Evolutionary conservation across 768 basidiomycete genomes (phyloP), one percentile per base, ranked within the genome.

Genomic region (Lanmaoa pseudosensibilis): DNA sequence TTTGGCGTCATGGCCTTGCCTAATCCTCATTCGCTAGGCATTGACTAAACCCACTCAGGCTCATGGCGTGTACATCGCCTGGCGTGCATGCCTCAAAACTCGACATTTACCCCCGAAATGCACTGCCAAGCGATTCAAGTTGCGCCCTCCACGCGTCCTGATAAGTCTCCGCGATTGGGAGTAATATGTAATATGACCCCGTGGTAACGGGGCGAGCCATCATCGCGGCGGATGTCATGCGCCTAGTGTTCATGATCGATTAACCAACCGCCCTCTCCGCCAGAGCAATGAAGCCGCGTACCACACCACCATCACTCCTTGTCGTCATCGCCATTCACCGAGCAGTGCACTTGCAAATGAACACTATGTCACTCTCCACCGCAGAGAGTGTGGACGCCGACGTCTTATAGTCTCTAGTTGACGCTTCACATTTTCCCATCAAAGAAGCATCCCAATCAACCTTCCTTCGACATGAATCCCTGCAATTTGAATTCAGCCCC

Each of bases 151-250:
- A 66, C 64, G 63, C 60, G 54, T 34, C 36, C 37, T 49, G 52
- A 56, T 51, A 65, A 41, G 2, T 57, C 60, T 65, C 58, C 67
- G 66, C 67, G 57, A 63, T 47, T 33, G 44, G 57, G 57, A 18
- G 37, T 56, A 63, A 69, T 67, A 67, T 67, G 66, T 67, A 67
- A 67, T 67, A 67, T 46, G 50, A 27, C 56, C 64, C 61, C 64
- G 64, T 67, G 67, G 56, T 54, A 45, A 27, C 23, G 44, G 46
- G 50, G 63, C 43, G 54, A 65, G 41, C 55, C 65, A 55, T 67
- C 65, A 65, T 60, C 52, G 59, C 63, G 63, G 47, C 57, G 56
- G 57, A 49, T 57, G 55, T 57, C 60, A 44, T 60, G 66, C 57
- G 48, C 53, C 57, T 43, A 54, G 49, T 36, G 51, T 50, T 37